These are phyloP conservation scores for Penicillium herquei DNA, from an alignment of 495 filamentous ascomycete genomes.

Conservation along the genomic window DNA sequence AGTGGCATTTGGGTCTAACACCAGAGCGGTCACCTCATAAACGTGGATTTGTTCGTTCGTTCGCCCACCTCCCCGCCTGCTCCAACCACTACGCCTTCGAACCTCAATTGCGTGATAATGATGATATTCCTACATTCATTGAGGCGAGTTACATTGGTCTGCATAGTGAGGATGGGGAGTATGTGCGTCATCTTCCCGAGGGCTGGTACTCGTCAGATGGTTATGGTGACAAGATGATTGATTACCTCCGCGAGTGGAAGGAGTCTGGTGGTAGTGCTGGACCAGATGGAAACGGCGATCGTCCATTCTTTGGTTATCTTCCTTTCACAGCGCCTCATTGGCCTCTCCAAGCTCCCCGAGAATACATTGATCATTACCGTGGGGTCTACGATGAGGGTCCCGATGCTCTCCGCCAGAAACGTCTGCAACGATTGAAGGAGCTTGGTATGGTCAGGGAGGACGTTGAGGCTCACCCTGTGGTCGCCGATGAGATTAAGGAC, in stretches of 20 bases:
- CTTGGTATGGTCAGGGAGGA: conserved; percentile 51
- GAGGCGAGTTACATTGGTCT: conserved; percentile 54
- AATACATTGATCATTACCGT: conserved; percentile 52
- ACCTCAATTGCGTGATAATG: conserved; percentile 47
- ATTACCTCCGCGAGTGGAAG: conserved; percentile 54
- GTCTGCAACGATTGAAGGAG: conserved; percentile 50
- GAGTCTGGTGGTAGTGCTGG: conserved; percentile 32
- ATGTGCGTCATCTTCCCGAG: conserved; percentile 52
- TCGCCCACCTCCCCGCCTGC: conserved; percentile 55
- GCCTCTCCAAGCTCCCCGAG: conserved; percentile 56
- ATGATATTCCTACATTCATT: conserved; percentile 49
- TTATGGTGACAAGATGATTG: conserved; percentile 52
- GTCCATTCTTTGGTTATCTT: conserved; percentile 61
- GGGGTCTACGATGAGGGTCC: conserved; percentile 58
- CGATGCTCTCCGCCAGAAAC: conserved; percentile 49
- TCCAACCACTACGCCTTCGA: conserved; percentile 63
- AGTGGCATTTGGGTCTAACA: conserved; percentile 54
- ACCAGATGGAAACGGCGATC: conserved; percentile 34
- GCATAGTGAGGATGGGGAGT: conserved; percentile 58
- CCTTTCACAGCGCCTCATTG: conserved; percentile 62
- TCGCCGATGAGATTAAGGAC: conserved; percentile 50
- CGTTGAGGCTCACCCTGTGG: conserved; percentile 52
- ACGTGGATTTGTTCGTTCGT: conserved; percentile 45
- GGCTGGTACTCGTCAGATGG: conserved; percentile 57
- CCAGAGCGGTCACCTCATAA: conserved; percentile 42